phyloP scores from a whole-genome alignment of 1,284 basidiomycete species.

The Cutaneotrichosporon cavernicola region DNA sequence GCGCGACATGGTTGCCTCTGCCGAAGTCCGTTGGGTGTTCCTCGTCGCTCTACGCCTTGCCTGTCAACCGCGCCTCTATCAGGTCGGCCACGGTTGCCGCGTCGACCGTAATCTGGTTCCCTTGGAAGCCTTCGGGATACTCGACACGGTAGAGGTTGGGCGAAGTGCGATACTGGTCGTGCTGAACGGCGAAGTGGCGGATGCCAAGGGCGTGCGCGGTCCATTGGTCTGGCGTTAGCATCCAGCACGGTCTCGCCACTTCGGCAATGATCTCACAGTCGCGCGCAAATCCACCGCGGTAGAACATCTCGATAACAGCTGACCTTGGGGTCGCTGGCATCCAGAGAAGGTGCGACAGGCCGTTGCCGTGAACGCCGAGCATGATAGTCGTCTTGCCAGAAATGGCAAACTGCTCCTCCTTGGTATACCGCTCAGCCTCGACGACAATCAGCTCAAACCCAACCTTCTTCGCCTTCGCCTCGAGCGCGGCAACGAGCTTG shows the following conservation, averaged over 20 bases:
- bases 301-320: slow-evolving; percentile 54
- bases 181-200: slow-evolving; percentile 51
- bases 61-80: slow-evolving; percentile 79
- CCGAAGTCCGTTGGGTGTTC: neutral
- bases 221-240: slow-evolving; percentile 40
- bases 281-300: slow-evolving; percentile 49
- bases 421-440: slow-evolving; percentile 49
- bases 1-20: neutral
- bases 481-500: slow-evolving; percentile 60
- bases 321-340: slow-evolving; percentile 52
- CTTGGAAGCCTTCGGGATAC: slow-evolving; percentile 72
- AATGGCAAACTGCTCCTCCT: slow-evolving; percentile 52
- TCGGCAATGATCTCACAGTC: slow-evolving; percentile 32
- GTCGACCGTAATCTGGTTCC: slow-evolving; percentile 65
- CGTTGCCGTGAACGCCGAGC: slow-evolving; percentile 55
- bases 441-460: slow-evolving; percentile 62
- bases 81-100: slow-evolving; percentile 83
- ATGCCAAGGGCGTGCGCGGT: slow-evolving; percentile 52
- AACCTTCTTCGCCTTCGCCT: slow-evolving; percentile 59
- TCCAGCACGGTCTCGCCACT: slow-evolving; percentile 18
- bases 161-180: slow-evolving; percentile 56
- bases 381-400: slow-evolving; percentile 52
- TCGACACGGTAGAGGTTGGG: slow-evolving; percentile 60
- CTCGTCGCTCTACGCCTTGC: slow-evolving; percentile 66
- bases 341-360: slow-evolving; percentile 54